These are phyloP conservation scores for Solanum paucissectum DNA, from an alignment of 257 asterid species.

Conservation along the genomic window DNA sequence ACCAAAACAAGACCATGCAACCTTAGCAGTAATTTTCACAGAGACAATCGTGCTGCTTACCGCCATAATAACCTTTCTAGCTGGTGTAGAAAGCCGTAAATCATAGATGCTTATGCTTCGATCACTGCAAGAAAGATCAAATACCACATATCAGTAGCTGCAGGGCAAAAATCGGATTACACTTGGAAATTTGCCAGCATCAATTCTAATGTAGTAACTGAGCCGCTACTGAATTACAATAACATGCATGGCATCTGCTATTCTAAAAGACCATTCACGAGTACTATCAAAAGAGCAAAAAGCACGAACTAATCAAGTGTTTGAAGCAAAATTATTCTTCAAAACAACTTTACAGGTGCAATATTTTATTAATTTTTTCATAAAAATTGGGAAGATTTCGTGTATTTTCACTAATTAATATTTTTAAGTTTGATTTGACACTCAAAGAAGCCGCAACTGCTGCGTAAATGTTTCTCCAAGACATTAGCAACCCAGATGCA, in stretches of 20 bases:
- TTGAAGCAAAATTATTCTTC: background rate
- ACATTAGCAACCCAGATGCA: background rate
- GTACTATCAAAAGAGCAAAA: background rate
- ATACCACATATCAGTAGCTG: background rate
- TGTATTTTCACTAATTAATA: background rate
- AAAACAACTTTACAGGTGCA: background rate
- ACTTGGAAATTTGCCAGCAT: background rate
- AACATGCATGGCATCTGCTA: background rate
- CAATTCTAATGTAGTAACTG: background rate
- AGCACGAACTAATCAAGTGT: background rate
- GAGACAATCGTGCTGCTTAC: slow-evolving; percentile 13
- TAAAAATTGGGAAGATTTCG: background rate
- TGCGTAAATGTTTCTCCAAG: background rate
- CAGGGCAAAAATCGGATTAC: background rate
- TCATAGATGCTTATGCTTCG: slow-evolving; percentile 86
- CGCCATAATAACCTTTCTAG: slow-evolving; percentile 75
- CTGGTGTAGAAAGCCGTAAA: slow-evolving; percentile 66
- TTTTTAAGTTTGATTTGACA: background rate
- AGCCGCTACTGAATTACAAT: background rate
- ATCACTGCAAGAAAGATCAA: slow-evolving; percentile 48
- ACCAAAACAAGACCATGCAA: background rate
- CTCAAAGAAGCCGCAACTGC: background rate
- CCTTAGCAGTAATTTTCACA: background rate
- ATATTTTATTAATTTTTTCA: background rate
- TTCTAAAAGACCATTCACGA: background rate